A percentile compares a stretch with the other conserved stretches of the same genome.
Evolutionary conservation across 768 basidiomycete genomes (phyloP).

Genomic region (Psilocybe azurescens): DNA sequence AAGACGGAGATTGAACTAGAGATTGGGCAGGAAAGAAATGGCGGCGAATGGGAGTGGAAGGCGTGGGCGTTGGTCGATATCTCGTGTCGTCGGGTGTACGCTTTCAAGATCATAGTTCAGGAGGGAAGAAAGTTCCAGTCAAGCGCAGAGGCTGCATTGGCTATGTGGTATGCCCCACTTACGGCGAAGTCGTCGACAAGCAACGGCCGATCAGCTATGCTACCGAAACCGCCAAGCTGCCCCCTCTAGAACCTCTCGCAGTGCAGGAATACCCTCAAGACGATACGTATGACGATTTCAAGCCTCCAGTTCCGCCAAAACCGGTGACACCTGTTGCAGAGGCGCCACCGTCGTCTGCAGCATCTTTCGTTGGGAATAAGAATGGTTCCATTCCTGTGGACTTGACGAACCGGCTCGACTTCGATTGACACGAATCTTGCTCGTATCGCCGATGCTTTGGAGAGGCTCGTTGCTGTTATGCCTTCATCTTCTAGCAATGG

Average conservation of each 20-base stretch:
- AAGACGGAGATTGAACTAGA: conserved; percentile 42
- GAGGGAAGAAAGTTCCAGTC: conserved; percentile 30
- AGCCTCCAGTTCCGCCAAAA: conserved; percentile 34
- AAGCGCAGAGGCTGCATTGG: conserved; percentile 38
- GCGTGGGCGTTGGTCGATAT: conserved; percentile 44
- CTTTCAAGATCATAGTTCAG: conserved; percentile 42
- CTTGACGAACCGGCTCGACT: conserved; percentile 31
- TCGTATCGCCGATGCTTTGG: conserved; percentile 41
- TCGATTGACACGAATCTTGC: conserved; percentile 42
- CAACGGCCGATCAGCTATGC: conserved; percentile 39
- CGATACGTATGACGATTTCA: conserved; percentile 40
- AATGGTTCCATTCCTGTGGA: conserved; percentile 29
- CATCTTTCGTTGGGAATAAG: conserved; percentile 1
- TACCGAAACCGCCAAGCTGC: conserved; percentile 35
- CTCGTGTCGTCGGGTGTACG: conserved; percentile 44
- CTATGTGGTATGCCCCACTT: conserved; percentile 41
- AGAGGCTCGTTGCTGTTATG: conserved; percentile 31
- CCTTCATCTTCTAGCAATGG: background rate
- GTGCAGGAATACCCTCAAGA: conserved; percentile 29
- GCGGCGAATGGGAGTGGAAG: conserved; percentile 41
- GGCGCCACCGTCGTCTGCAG: conserved; percentile 6
- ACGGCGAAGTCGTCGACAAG: conserved; percentile 36
- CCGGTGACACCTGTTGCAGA: conserved; percentile 23
- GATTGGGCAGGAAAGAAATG: conserved; percentile 32
- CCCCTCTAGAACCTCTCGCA: conserved; percentile 28